These are phyloP conservation scores for Eudorina sp. DNA, from an alignment of 139 green algal species.

Conservation along the genomic window DNA sequence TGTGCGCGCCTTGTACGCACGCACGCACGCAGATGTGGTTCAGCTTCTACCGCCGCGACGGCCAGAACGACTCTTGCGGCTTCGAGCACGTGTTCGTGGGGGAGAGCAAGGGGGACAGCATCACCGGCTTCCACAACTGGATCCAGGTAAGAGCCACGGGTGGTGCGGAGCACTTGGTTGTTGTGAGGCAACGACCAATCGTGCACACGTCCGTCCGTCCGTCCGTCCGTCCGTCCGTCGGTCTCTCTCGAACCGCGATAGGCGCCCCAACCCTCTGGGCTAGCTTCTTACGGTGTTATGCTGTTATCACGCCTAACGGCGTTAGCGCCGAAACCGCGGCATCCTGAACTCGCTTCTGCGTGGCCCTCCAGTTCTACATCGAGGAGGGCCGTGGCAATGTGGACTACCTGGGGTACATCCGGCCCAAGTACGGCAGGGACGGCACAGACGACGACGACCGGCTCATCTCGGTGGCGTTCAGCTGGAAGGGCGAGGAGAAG, in stretches of 20 bases:
- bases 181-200: too few relatives aligned
- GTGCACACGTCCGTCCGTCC: too few relatives aligned
- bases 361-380: slow-evolving; percentile 68
- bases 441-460: slow-evolving; percentile 66
- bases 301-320: too few relatives aligned
- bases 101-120: slow-evolving; percentile 66
- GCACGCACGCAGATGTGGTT: slow-evolving; percentile 61
- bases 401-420: slow-evolving; percentile 72
- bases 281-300: too few relatives aligned
- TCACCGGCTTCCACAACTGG: slow-evolving; percentile 85
- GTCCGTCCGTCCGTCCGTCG: too few relatives aligned
- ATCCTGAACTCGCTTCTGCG: too few relatives aligned
- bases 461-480: slow-evolving; percentile 65
- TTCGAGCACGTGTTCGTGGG: slow-evolving; percentile 90
- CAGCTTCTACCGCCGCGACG: slow-evolving; percentile 56
- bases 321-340: too few relatives aligned
- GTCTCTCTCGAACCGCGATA: too few relatives aligned
- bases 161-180: too few relatives aligned
- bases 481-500: slow-evolving; percentile 74
- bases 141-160: slow-evolving; percentile 67
- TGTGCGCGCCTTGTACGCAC: too few relatives aligned
- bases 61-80: slow-evolving; percentile 71
- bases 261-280: too few relatives aligned
- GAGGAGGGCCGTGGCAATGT: slow-evolving; percentile 63
- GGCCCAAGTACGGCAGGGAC: slow-evolving; percentile 39